A percentile compares a stretch with the other conserved stretches of the same genome.
Evolutionary conservation across 192 early-diverging fungal genomes (phyloP).

Genomic region (Podochytrium sp.): DNA sequence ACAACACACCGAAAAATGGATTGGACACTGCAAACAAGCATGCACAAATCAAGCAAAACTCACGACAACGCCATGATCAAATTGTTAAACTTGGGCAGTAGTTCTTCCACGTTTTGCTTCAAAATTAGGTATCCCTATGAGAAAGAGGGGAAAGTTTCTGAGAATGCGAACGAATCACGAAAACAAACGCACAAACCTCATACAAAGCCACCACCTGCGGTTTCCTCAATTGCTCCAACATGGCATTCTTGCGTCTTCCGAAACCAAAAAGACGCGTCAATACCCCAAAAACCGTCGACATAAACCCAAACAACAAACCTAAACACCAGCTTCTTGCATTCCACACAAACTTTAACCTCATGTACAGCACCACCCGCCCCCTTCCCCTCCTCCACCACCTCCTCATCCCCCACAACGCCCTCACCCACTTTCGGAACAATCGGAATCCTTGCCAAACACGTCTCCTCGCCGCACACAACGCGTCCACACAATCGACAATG

Average conservation of each 20-base stretch:
- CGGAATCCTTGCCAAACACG: constrained; percentile 28
- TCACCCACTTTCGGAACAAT: constrained; percentile 2
- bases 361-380: too few relatives aligned
- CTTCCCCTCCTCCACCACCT: too few relatives aligned
- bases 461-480: constrained; percentile 45
- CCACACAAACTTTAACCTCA: constrained; percentile 40
- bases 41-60: constrained; percentile 6
- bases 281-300: not conserved
- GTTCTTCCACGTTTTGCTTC: constrained; percentile 36
- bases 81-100: constrained; percentile 50
- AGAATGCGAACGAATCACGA: not conserved
- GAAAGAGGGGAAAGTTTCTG: not conserved
- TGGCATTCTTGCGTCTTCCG: not conserved
- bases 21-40: not conserved
- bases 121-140: not conserved
- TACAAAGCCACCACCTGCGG: constrained; percentile 20
- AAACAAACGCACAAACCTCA: constrained; percentile 7
- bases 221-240: constrained; percentile 7
- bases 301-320: constrained; percentile 17
- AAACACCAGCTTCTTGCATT: constrained; percentile 44
- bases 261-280: not conserved
- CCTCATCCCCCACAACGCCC: too few relatives aligned
- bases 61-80: constrained; percentile 45
- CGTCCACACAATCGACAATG: constrained; percentile 60
- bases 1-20: not conserved